phyloP scores from a whole-genome alignment of 345 rosid genomes.

The Erodium maritimum region DNA sequence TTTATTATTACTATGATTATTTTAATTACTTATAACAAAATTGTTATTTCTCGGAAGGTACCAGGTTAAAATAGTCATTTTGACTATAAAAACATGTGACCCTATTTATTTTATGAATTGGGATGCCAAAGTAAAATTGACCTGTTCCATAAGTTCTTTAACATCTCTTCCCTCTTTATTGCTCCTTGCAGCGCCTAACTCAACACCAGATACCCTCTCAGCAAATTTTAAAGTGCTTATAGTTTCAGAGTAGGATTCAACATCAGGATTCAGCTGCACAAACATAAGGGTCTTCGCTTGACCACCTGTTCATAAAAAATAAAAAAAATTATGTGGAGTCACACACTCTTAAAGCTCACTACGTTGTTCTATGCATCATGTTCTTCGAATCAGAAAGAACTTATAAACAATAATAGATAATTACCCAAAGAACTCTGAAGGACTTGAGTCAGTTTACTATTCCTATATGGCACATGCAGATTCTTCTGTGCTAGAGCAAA shows the following conservation, averaged over 20 bases:
- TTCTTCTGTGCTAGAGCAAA: constrained; percentile 83
- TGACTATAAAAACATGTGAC: no score
- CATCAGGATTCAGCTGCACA: constrained; percentile 94
- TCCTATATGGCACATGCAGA: constrained; percentile 82
- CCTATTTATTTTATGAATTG: background rate
- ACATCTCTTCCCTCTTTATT: constrained; percentile 81
- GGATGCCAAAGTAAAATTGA: constrained; percentile 6
- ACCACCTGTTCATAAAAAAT: constrained; percentile 48
- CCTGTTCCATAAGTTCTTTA: constrained; percentile 95
- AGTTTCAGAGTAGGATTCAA: constrained; percentile 78
- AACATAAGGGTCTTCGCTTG: constrained; percentile 97
- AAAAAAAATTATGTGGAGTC: background rate
- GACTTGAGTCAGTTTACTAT: constrained; percentile 96
- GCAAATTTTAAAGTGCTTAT: constrained; percentile 89
- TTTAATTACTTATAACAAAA: no score
- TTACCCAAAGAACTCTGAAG: constrained; percentile 95
- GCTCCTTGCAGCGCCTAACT: constrained; percentile 87
- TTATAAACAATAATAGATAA: background rate
- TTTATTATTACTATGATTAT: no score
- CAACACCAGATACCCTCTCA: constrained; percentile 95
- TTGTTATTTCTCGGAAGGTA: no score
- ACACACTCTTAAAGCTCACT: background rate
- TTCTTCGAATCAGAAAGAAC: background rate
- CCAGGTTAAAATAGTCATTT: no score
- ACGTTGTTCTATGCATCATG: background rate